Evolutionary conservation across 2,329 filamentous ascomycete genomes (phyloP).

Genomic region (Sarocladium kiliense): DNA sequence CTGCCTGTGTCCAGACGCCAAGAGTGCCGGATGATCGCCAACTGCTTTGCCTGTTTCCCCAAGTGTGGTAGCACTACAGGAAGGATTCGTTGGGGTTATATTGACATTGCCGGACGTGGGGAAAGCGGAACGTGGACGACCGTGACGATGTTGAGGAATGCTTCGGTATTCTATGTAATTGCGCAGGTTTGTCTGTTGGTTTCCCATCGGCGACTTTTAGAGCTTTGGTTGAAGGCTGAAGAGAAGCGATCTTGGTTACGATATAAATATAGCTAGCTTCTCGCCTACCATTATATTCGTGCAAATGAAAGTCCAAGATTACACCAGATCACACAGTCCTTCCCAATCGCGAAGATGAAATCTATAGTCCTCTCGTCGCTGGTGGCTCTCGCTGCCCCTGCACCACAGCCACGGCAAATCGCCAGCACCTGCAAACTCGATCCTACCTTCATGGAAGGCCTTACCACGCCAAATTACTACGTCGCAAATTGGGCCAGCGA

Average conservation of each 20-base stretch:
- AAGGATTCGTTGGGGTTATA: neutral
- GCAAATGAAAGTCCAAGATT: no score
- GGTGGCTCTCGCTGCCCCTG: neutral
- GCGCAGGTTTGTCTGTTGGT: no score
- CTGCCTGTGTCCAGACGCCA: neutral
- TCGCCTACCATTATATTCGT: no score
- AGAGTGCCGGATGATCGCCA: neutral
- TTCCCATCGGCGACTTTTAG: no score
- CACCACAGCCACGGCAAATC: neutral
- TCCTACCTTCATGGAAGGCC: neutral
- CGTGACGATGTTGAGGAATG: neutral
- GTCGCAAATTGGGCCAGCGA: slow-evolving; percentile 1
- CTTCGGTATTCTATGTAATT: no score
- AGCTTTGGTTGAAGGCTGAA: neutral
- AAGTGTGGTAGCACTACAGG: neutral
- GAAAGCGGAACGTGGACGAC: neutral
- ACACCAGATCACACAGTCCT: neutral
- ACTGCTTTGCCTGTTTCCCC: neutral
- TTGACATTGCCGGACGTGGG: neutral
- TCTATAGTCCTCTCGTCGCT: neutral
- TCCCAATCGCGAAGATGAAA: neutral
- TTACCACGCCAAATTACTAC: neutral
- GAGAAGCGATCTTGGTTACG: neutral
- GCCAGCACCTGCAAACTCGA: neutral
- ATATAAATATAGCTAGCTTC: no score